Base-by-base conservation (phyloP, 805 yeast species). In the Henningerozyma blattae region DNA sequence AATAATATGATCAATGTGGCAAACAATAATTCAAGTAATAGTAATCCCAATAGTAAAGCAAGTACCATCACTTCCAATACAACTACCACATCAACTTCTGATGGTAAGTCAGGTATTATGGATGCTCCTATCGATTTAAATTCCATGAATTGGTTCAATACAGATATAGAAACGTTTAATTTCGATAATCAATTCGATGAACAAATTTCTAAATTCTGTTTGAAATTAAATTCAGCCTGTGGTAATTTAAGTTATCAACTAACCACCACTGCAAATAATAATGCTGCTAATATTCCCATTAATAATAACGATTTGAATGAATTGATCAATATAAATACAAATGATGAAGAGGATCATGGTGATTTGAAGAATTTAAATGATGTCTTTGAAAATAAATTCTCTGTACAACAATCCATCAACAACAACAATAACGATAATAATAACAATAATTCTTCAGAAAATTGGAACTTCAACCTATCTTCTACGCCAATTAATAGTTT, bases 151-250 rank as follows among this genome's bases (percentile, higher is more conserved):
- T n/a, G n/a, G n/a, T n/a, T n/a, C n/a, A n/a, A n/a, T n/a, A n/a
- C 22, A 7, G 22, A 20, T 20, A 10, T 20, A 20, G 9, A 20
- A 20, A 20, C 22, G 10, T 59, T 59, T 37, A 48, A 60, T 37
- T 62, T 61, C 38, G 52, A 55, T 28, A 58, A 61, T 13, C 57
- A 65, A 36, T 80, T 75, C 51, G 80, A 76, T 48, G 89, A 82
- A 50, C 75, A 77, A 43, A 75, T 77, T 35, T 69, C 71, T 38
- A 73, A 72, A 19, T 89, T 89, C 52, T 89, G 97, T 51, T 70
- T 70, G 18, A 72, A 76, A 45, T 66, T 89, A 50, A 70, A 72
- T 40, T 68, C 75, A 53, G 96, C 86, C 1, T 87, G 96, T 58
- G n/a, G n/a, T n/a, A n/a, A n/a, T n/a, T n/a, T n/a, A n/a, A n/a